phyloP scores from a whole-genome alignment of 768 basidiomycete species.

The Amanita fuliginea region DNA sequence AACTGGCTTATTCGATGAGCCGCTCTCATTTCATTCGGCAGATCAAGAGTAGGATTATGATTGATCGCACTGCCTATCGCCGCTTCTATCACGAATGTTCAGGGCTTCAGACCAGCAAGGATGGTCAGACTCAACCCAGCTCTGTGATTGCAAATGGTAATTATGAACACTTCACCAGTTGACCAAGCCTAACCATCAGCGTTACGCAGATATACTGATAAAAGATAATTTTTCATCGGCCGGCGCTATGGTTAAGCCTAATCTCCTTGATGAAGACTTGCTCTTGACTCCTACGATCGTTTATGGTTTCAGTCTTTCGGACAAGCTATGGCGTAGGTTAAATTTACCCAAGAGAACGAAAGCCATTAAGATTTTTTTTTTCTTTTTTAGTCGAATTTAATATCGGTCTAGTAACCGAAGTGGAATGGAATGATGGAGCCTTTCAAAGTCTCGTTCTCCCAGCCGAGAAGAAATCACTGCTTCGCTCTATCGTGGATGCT shows the following conservation, averaged over 20 bases:
- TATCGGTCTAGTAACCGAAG: conserved; percentile 38
- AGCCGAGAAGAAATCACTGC: conserved; percentile 36
- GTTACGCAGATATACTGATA: neutral
- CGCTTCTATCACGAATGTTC: conserved; percentile 40
- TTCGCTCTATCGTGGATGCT: conserved; percentile 46
- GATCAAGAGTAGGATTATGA: conserved; percentile 50
- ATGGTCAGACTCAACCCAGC: neutral
- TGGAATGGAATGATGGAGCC: conserved; percentile 47
- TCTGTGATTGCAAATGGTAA: neutral
- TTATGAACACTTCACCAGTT: neutral
- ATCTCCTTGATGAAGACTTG: conserved; percentile 41
- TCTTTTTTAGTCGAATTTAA: conserved; percentile 42
- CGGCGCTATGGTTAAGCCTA: conserved; percentile 10
- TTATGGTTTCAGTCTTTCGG: conserved; percentile 50
- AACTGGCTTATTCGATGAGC: neutral
- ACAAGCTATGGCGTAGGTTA: conserved; percentile 47
- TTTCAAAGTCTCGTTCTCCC: conserved; percentile 54
- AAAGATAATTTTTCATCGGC: neutral
- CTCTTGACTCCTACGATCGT: conserved; percentile 45
- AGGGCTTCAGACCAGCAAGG: conserved; percentile 23
- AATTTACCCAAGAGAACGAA: neutral
- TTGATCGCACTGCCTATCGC: conserved; percentile 47
- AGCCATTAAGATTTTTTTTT: neutral
- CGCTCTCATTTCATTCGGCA: conserved; percentile 12
- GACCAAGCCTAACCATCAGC: neutral